Base-by-base conservation (phyloP, 257 asterid genomes). In the Gardenia jasminoides region DNA sequence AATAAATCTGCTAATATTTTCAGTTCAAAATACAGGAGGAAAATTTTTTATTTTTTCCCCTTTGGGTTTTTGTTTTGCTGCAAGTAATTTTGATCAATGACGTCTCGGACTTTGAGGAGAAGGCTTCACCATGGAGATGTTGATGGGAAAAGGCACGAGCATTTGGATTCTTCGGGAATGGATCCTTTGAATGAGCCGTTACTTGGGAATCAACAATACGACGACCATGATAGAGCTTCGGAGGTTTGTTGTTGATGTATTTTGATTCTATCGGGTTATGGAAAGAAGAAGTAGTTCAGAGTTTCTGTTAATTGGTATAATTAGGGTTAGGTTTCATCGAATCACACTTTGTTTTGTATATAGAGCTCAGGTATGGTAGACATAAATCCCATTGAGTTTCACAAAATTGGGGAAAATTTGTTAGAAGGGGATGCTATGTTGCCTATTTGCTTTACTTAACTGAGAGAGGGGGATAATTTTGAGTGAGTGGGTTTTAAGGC, bases 61-160 rank as follows among this genome's bases (percentile, higher is more conserved):
- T 9, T 47, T 64, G 76, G 20, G 48, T 31, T 36, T 7, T 70
- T 16, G 15, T 54, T n/a, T 52, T 52, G 44, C 69, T 78, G 31
- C 56, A 50, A 12, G 1, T 36, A 15, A 30, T 20, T 36, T 30
- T 22, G 41, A 43, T 46, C 50, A 80, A 93, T 94, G 98, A 83
- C 87, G 70, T 92, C 96, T 73, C 89, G 88, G 72, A 90, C 95
- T 46, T 75, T 95, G 90, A 88, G 99, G 82, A 85, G 99, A 80
- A 84, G 99, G 88, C 89, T 90, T 62, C 92, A 88, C 82, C 97
- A 91, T 52, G 91, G 89, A 44, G 97, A 91, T 85, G 90, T 90
- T 72, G 99, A 88, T 71, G 97, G 93, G 66, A 94, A 84, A 68
- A 85, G 84, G 41, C 67, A 85, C 67, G 90, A 85, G 50, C 84